Percentiles rank a stretch among this genome's conserved stretches.
Conservation (phyloP, 2,329 filamentous ascomycete species). For the Beauveria varroae region DNA sequence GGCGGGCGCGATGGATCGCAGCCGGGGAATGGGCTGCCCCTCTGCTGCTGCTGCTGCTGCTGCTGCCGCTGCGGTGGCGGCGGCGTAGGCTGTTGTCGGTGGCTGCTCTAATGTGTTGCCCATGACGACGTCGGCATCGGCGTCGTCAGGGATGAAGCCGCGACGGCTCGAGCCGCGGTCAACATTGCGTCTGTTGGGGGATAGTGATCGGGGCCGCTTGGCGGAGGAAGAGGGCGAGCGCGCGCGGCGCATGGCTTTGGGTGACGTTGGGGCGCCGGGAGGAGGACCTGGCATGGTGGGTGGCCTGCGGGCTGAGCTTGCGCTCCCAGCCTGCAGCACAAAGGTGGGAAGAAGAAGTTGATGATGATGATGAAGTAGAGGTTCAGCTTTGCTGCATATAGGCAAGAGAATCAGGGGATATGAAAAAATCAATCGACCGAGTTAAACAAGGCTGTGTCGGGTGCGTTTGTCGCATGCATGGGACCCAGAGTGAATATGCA, state of each 20-base stretch:
- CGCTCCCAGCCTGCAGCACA: background rate
- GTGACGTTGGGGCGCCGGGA: background rate
- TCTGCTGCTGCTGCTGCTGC: conserved; percentile 4
- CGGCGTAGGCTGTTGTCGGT: background rate
- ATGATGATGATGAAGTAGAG: too few relatives aligned
- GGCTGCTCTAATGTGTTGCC: background rate
- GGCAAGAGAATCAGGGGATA: background rate
- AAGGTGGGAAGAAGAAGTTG: background rate
- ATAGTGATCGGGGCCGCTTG: background rate
- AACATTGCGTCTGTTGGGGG: background rate
- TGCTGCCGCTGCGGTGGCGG: background rate
- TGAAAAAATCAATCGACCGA: background rate
- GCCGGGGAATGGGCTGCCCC: conserved; percentile 13
- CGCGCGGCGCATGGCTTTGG: background rate
- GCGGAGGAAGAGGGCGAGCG: background rate
- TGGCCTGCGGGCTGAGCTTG: background rate
- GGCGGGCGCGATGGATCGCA: conserved; percentile 20
- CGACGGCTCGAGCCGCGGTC: background rate
- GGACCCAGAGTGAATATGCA: background rate
- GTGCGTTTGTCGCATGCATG: background rate
- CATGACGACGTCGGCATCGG: background rate
- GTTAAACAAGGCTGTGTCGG: background rate
- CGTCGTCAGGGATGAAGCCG: background rate
- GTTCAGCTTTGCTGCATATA: background rate
- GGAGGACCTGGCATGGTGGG: background rate